Evolutionary conservation across 2,329 filamentous ascomycete genomes (phyloP).

Genomic region (Scortechinia acanthostroma): DNA sequence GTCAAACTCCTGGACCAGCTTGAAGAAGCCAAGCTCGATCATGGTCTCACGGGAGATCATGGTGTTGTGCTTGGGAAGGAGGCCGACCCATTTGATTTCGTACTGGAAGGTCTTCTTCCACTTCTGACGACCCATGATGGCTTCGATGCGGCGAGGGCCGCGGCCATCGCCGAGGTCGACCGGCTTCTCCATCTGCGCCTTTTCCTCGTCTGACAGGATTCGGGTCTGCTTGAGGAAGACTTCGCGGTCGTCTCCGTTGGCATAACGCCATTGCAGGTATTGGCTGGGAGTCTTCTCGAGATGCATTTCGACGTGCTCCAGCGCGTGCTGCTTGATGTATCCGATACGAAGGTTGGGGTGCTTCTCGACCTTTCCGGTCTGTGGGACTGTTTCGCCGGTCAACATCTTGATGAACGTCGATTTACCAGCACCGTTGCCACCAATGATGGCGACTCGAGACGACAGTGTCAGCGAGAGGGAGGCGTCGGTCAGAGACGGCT

Average conservation of each 20-base stretch:
- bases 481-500: slow-evolving; percentile 81
- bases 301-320: slow-evolving; percentile 99
- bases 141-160: slow-evolving; percentile 71
- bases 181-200: slow-evolving; percentile 82
- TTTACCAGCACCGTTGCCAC: slow-evolving; percentile 95
- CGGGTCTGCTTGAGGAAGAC: slow-evolving; percentile 97
- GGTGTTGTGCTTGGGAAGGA: slow-evolving; percentile 87
- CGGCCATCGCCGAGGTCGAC: slow-evolving; percentile 81
- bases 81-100: slow-evolving; percentile 86
- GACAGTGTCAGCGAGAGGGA: slow-evolving; percentile 83
- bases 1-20: slow-evolving; percentile 95
- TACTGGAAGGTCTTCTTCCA: slow-evolving; percentile 99
- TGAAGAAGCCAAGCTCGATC: slow-evolving; percentile 76
- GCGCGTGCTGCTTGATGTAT: slow-evolving; percentile 98
- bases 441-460: slow-evolving; percentile 91
- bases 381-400: slow-evolving; percentile 83
- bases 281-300: slow-evolving; percentile 98
- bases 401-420: slow-evolving; percentile 96
- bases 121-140: slow-evolving; percentile 91
- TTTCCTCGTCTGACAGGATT: slow-evolving; percentile 76
- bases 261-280: slow-evolving; percentile 97
- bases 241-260: slow-evolving; percentile 92
- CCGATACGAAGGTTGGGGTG: slow-evolving; percentile 97
- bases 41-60: slow-evolving; percentile 91
- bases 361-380: slow-evolving; percentile 84